These are phyloP conservation scores for Sporothrix sp. DNA, from an alignment of 2,329 filamentous ascomycete species.

Conservation along the genomic window DNA sequence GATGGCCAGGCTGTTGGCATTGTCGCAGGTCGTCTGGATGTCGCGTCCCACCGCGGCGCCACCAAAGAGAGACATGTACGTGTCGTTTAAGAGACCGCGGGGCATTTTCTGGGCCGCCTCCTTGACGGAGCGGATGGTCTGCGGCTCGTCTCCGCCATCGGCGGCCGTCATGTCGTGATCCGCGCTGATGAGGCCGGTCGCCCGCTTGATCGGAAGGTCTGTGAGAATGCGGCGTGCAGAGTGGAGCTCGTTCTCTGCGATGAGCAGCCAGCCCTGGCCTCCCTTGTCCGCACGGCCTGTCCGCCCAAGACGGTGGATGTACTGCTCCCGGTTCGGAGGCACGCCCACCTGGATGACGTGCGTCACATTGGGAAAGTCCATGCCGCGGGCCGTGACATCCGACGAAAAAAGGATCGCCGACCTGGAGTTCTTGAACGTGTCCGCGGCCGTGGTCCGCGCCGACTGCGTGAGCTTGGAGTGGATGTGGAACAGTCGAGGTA, in stretches of 20 bases:
- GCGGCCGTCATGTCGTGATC: conserved; percentile 42
- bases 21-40: conserved; percentile 31
- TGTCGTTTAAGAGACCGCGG: conserved; percentile 31
- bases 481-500: conserved; percentile 46
- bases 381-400: conserved; percentile 70
- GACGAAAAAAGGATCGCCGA: conserved; percentile 64
- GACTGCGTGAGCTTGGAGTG: conserved; percentile 68
- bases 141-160: conserved; percentile 35
- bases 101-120: conserved; percentile 35
- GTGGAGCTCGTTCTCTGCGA: conserved; percentile 44
- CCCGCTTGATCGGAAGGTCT: conserved; percentile 51
- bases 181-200: conserved; percentile 41
- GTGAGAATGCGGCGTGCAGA: conserved; percentile 42
- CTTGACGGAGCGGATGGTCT: conserved; percentile 36
- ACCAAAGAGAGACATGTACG: conserved; percentile 51
- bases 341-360: conserved; percentile 51
- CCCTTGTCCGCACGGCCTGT: conserved; percentile 66
- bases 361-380: conserved; percentile 54
- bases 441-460: conserved; percentile 58
- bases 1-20: conserved; percentile 44
- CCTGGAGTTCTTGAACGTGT: conserved; percentile 56
- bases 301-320: conserved; percentile 54
- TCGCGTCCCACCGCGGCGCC: conserved; percentile 26
- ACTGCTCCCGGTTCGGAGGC: conserved; percentile 44
- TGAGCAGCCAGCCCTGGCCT: conserved; percentile 60